Base-by-base conservation (phyloP, 441 rosid genomes). In the Biscutella auriculata region DNA sequence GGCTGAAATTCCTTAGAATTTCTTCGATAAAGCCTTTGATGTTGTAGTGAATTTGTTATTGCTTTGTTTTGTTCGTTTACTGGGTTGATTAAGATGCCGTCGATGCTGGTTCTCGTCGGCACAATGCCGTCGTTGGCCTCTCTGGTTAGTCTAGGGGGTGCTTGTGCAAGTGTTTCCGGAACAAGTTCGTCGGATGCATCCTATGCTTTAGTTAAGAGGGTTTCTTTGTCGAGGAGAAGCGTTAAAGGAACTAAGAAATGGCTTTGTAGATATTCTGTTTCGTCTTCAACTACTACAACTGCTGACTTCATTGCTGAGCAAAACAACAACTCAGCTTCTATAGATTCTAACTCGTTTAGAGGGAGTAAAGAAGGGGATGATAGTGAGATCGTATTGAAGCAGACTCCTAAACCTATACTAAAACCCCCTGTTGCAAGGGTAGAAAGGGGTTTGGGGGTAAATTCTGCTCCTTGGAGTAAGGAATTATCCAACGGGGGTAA, bases 71-170 rank as follows among this genome's bases (percentile, higher is more conserved):
- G 9, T 57, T 30, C 44, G 33, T 69, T 17, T 29, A 23, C 49
- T 44, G 45, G 43, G 33, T 57, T 62, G 29, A 43, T 50, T 15
- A 10, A 19, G 63, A 75, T 68, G 81, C 66, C 65, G 27, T 75
- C 81, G 32, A 84, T 77, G 84, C 75, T 87, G 50, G 86, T 83
- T 43, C 71, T 83, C 40, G 82, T 83, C 10, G 95, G 95, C 49
- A 78, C 82, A 70, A 76, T 85, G 89, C 85, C 96, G 59, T 84
- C 97, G 36, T 51, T 81, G 40, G 84, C 88, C 62, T 83, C 93
- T 14, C 73, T 78, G 47, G 77, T 76, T 53, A 79, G 77, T 53
- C 69, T 76, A 28, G 87, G 94, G 23, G 23, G 23, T 19, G 53
- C 63, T 21, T 21, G 57, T 52, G 73, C 66, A 29, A 65, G 69